A percentile compares a stretch with the other conserved stretches of the same genome.
Conservation (phyloP, 305 asterid genomes). For the Solanum hybrid region DNA sequence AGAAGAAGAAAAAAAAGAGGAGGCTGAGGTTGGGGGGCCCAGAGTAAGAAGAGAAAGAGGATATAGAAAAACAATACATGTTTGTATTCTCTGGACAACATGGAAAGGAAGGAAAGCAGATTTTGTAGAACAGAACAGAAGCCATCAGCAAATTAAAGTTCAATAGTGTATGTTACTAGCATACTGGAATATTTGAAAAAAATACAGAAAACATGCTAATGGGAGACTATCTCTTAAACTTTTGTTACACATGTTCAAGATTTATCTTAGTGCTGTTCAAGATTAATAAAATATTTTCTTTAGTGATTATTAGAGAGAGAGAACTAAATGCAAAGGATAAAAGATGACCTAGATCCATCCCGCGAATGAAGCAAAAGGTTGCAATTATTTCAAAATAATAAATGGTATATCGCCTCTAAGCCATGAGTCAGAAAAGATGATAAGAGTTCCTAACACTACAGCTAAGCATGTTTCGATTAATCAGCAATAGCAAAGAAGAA, state of each 20-base stretch:
- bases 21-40: not conserved
- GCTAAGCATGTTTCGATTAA: not conserved
- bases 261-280: not conserved
- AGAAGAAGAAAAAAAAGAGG: not conserved
- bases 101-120: not conserved
- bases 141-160: not conserved
- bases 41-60: not conserved
- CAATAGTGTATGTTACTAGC: not conserved
- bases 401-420: not conserved
- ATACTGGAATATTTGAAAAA: not conserved
- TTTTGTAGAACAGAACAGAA: not conserved
- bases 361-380: not conserved
- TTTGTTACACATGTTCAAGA: not conserved
- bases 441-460: not conserved
- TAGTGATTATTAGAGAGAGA: not conserved
- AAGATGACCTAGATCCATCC: not conserved
- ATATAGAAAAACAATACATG: not conserved
- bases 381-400: not conserved
- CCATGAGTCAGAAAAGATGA: not conserved
- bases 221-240: not conserved
- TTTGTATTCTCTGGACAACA: not conserved
- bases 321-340: not conserved
- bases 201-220: not conserved
- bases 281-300: not conserved
- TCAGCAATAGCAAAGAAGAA: not conserved